Conservation (phyloP, 441 rosid genomes). For the Arabidopsis lyrata region DNA sequence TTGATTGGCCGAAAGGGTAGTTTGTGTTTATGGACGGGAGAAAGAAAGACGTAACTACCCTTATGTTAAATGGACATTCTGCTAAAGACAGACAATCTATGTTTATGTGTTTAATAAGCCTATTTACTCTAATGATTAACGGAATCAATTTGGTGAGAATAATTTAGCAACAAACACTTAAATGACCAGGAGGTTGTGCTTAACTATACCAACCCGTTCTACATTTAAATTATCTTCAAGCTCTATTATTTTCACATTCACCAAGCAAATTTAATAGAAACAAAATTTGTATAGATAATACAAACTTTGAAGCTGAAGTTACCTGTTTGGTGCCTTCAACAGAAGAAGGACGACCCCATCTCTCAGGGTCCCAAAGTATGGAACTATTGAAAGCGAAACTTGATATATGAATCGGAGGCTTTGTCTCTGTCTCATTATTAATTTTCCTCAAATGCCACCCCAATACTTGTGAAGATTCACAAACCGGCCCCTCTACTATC, state of each 20-base stretch:
- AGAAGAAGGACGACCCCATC: conserved; percentile 99
- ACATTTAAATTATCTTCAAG: background rate
- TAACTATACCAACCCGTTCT: conserved; percentile 18
- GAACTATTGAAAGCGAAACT: conserved; percentile 96
- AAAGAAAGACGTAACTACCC: background rate
- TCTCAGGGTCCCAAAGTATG: conserved; percentile 96
- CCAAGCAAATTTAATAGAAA: background rate
- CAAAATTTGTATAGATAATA: background rate
- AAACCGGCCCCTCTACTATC: conserved; percentile 81
- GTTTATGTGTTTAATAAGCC: background rate
- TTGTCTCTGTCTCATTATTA: conserved; percentile 63
- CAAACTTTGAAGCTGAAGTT: conserved; percentile 14
- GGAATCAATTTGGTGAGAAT: conserved; percentile 9
- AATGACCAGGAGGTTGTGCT: conserved; percentile 2
- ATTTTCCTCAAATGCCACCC: conserved; percentile 85
- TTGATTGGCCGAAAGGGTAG: background rate
- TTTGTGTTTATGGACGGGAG: background rate
- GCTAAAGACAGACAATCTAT: background rate
- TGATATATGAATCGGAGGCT: conserved; percentile 69
- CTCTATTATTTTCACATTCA: background rate
- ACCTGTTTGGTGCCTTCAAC: conserved; percentile 79
- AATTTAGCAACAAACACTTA: conserved; percentile 4
- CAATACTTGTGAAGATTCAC: conserved; percentile 81
- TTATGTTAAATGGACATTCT: background rate
- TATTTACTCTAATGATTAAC: background rate